Conservation (phyloP, 495 filamentous ascomycete genomes). For the Aspergillus cavernicola region DNA sequence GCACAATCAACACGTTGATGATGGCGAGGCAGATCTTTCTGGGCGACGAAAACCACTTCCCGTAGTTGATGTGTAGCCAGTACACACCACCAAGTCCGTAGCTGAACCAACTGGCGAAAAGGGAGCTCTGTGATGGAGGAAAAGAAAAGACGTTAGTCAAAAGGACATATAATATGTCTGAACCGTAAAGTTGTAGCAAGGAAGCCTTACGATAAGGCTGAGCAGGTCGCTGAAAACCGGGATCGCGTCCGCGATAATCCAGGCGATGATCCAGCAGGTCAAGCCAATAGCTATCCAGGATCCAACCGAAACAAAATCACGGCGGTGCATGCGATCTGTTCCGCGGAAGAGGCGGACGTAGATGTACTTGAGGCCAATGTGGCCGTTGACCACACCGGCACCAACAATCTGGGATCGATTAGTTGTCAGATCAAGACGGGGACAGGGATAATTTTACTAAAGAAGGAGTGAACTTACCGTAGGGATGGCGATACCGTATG, state of each 20-base stretch:
- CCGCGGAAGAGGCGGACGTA: constrained; percentile 53
- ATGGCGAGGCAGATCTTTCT: constrained; percentile 27
- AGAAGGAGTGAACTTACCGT: constrained; percentile 41
- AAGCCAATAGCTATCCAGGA: constrained; percentile 53
- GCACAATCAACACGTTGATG: constrained; percentile 22
- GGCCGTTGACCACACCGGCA: constrained; percentile 68
- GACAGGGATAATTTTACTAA: too few species aligned
- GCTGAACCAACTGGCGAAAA: constrained; percentile 36
- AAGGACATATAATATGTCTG: background rate
- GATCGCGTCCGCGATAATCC: constrained; percentile 62
- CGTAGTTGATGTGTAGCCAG: constrained; percentile 36
- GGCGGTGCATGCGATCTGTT: constrained; percentile 45
- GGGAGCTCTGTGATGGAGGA: constrained; percentile 4
- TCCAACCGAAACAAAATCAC: constrained; percentile 35
- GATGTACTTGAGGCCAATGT: constrained; percentile 60
- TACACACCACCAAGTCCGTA: constrained; percentile 32
- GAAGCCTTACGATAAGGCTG: constrained; percentile 26
- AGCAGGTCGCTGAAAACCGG: constrained; percentile 63
- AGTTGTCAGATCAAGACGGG: background rate
- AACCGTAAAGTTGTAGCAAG: too few species aligned
- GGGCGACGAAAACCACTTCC: constrained; percentile 16
- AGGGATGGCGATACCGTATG: constrained; percentile 74
- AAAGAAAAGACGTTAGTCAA: background rate
- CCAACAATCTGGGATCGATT: constrained; percentile 45
- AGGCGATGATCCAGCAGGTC: constrained; percentile 55